Base-by-base conservation (phyloP, 257 asterid species). In the Solanum pinnatisectum region DNA sequence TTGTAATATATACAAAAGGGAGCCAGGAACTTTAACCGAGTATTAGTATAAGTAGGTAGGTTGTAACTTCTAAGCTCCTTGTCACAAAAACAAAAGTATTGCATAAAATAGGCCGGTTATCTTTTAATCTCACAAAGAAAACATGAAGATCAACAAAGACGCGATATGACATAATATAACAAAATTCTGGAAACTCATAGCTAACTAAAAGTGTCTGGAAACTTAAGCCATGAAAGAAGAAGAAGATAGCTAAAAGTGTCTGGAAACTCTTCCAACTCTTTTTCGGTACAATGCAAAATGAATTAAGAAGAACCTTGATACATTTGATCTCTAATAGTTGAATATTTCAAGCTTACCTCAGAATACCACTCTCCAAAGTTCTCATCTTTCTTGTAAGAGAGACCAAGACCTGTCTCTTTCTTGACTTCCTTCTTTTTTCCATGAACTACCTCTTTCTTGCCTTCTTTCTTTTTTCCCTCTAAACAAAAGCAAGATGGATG, bases 311-410 rank as follows among this genome's bases (percentile, higher is more conserved):
- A 36, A 42, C 76, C 70, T 23, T 76, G 37, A 76, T 40, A 71
- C 73, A 86, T 59, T 22, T 42, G 37, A 20, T 23, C 44, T 84
- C 71, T 18, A 49, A 59, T 74, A 46, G n/a, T 42, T 56, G 44
- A 12, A n/a, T 30, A 72, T 23, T 33, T 65, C 84, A n/a, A 3
- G 33, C 59, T 67, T 91, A 97, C 99, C 99, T 97, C 99, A 35
- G 99, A 97, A 92, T 97, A 97, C 99, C 99, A 97, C 91, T 96
- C 99, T 67, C 99, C 99, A 76, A 97, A 97, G 90, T 96, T 97
- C 25, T 93, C 98, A 91, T 96, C 99, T 84, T 97, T 97, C 93
- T 96, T 97, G 90, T 89, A 78, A 77, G 99, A 92, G 79, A 97
- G 97, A 84, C 99, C 98, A 6, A 97, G 93, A 74, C 98, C 98